Percentiles rank a stretch among this genome's conserved stretches.
Conservation (phyloP, 768 basidiomycete species). For the Pisolithus orientalis region DNA sequence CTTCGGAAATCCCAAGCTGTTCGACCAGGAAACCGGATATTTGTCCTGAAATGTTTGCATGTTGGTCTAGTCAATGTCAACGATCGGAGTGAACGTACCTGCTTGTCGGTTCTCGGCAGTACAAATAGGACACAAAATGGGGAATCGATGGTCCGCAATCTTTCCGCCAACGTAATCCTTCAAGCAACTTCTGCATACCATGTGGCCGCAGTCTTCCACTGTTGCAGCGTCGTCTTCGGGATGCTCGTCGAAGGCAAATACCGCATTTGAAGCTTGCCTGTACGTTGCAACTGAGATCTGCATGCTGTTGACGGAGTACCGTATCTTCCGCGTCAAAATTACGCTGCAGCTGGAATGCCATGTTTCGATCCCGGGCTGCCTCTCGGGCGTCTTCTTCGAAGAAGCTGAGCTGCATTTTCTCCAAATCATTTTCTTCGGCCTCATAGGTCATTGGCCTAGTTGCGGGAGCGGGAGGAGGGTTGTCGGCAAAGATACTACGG, state of each 20-base stretch:
- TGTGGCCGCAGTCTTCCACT: slow-evolving; percentile 43
- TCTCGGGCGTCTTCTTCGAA: slow-evolving; percentile 2
- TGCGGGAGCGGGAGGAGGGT: slow-evolving; percentile 18
- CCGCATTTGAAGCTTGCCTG: slow-evolving; percentile 45
- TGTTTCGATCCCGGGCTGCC: slow-evolving; percentile 3
- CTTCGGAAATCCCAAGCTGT: slow-evolving; percentile 39
- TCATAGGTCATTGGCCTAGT: slow-evolving; percentile 7
- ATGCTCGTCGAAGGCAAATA: slow-evolving; percentile 49
- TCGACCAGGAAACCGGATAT: slow-evolving; percentile 37
- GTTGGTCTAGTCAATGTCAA: not conserved
- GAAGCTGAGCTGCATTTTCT: slow-evolving; percentile 12
- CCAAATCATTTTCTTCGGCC: slow-evolving; percentile 10
- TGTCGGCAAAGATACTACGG: slow-evolving; percentile 21
- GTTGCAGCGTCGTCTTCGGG: slow-evolving; percentile 36
- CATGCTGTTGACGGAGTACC: slow-evolving; percentile 30
- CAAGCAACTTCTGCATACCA: slow-evolving; percentile 51
- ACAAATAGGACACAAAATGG: slow-evolving; percentile 59
- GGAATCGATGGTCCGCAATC: slow-evolving; percentile 48
- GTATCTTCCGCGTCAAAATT: slow-evolving; percentile 37
- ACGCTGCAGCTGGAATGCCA: slow-evolving; percentile 29
- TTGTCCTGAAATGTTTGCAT: slow-evolving; percentile 20
- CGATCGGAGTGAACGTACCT: slow-evolving; percentile 19
- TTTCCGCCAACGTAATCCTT: slow-evolving; percentile 35
- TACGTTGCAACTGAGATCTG: slow-evolving; percentile 18
- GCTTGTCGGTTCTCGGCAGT: slow-evolving; percentile 23